Evolutionary conservation across 805 yeast species (phyloP).

Genomic region (Jamesozyma rosinii): DNA sequence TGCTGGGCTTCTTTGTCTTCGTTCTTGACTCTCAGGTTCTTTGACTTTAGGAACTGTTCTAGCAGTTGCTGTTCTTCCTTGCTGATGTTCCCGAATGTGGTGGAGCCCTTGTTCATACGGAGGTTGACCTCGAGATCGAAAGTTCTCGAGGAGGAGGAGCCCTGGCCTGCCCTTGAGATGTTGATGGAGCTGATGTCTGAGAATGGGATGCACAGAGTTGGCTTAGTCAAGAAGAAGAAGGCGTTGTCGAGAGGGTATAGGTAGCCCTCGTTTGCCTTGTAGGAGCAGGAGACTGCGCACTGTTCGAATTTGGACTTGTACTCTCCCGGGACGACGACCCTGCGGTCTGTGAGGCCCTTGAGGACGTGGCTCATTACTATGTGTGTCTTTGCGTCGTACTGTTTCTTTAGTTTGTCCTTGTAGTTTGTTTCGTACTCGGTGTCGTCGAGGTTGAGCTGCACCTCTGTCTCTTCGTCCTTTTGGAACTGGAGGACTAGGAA

Average conservation of each 20-base stretch:
- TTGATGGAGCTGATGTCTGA: constrained; percentile 68
- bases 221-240: constrained; percentile 83
- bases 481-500: constrained; percentile 83
- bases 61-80: constrained; percentile 80
- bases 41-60: constrained; percentile 66
- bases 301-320: constrained; percentile 67
- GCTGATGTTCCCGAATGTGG: constrained; percentile 79
- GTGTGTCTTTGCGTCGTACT: constrained; percentile 77
- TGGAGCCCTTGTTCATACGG: constrained; percentile 56
- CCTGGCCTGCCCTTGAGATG: constrained; percentile 81
- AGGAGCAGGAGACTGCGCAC: constrained; percentile 83
- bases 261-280: constrained; percentile 92
- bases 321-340: constrained; percentile 76
- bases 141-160: constrained; percentile 70
- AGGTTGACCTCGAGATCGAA: constrained; percentile 81
- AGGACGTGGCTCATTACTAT: constrained; percentile 80
- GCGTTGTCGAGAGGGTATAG: constrained; percentile 89
- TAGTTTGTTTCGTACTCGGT: constrained; percentile 70
- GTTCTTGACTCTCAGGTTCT: constrained; percentile 72
- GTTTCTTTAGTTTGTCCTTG: constrained; percentile 61
- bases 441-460: constrained; percentile 77
- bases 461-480: constrained; percentile 83
- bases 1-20: constrained; percentile 85
- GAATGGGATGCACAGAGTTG: constrained; percentile 84
- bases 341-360: constrained; percentile 81